Evolutionary conservation across 1,284 basidiomycete genomes (phyloP).

Genomic region (Heterobasidion parviporum): DNA sequence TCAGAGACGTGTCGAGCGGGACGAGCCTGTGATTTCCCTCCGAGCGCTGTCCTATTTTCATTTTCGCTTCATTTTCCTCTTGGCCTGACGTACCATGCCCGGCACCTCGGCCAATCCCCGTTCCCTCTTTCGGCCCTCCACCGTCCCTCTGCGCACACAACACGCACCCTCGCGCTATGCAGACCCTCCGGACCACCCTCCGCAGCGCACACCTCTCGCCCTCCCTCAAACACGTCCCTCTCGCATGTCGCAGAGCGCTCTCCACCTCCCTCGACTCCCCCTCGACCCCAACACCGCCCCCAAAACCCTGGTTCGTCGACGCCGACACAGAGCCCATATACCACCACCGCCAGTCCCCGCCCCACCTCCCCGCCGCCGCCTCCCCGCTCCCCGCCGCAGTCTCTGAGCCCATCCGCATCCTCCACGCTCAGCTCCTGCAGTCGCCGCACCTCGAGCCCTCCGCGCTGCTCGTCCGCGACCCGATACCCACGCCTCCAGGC

Average conservation of each 20-base stretch:
- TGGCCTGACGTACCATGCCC: too few relatives aligned
- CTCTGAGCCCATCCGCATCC: constrained; percentile 34
- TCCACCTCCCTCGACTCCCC: neutral
- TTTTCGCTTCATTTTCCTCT: neutral
- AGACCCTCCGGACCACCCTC: too few relatives aligned
- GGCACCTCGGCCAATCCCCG: too few relatives aligned
- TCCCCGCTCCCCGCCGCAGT: constrained; percentile 38
- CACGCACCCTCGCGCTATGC: too few relatives aligned
- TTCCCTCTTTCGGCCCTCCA: too few relatives aligned
- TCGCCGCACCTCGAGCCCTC: constrained; percentile 60
- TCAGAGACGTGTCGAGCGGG: neutral
- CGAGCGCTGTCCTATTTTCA: neutral
- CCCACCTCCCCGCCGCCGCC: constrained; percentile 23
- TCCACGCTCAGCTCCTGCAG: constrained; percentile 42
- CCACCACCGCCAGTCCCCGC: constrained; percentile 15
- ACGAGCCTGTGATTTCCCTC: neutral
- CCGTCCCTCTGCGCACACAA: too few relatives aligned
- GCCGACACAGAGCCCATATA: constrained; percentile 18
- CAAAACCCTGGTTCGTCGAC: constrained; percentile 50
- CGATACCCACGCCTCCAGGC: constrained; percentile 37
- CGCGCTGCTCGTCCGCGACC: constrained; percentile 41
- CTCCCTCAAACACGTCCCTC: neutral
- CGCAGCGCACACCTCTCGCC: neutral
- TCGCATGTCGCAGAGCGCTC: neutral
- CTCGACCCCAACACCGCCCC: neutral